Evolutionary conservation across 73 alveolate genomes (phyloP).

Genomic region (Paramecium octaurelia): DNA sequence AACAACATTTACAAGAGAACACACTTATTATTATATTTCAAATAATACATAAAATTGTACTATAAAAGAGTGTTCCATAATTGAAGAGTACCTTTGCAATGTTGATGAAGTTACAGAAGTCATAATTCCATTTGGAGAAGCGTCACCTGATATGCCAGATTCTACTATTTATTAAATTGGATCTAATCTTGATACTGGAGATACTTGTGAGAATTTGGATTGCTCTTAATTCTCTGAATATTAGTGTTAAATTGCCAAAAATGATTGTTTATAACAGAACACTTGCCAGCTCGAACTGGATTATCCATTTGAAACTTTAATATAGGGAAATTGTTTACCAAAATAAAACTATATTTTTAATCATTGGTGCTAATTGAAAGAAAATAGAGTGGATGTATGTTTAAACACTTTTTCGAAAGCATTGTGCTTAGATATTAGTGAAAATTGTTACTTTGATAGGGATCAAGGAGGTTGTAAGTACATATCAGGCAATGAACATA

Average conservation of each 20-base stretch:
- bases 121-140: background rate
- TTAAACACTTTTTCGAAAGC: background rate
- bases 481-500: background rate
- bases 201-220: background rate
- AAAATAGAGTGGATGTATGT: background rate
- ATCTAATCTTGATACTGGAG: background rate
- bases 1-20: background rate
- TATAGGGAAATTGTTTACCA: background rate
- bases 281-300: background rate
- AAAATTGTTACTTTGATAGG: background rate
- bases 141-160: background rate
- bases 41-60: background rate
- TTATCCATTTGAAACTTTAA: background rate
- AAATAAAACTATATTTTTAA: background rate
- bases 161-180: background rate
- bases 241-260: background rate
- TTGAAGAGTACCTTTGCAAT: background rate
- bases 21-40: background rate
- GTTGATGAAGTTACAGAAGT: background rate
- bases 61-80: background rate
- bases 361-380: background rate
- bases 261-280: background rate
- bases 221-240: background rate
- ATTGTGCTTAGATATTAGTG: background rate
- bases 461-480: constrained; percentile 6